phyloP scores from a whole-genome alignment of 495 filamentous ascomycete species.

The Aspergillus sparsus region DNA sequence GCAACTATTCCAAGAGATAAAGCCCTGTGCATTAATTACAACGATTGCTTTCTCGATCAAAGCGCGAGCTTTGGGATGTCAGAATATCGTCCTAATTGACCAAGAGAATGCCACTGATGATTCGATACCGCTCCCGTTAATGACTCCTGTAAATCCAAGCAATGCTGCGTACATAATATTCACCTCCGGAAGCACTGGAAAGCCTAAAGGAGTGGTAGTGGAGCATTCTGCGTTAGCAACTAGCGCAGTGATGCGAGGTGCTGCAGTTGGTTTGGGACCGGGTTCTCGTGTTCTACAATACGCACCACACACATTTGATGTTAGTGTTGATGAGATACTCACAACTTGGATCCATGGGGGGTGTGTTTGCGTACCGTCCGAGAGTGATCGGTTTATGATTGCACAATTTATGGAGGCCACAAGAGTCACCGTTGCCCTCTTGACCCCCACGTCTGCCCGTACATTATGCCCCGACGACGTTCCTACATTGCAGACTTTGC shows the following conservation, averaged over 20 bases:
- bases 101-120: background rate
- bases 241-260: constrained; percentile 9
- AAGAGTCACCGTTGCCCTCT: constrained; percentile 8
- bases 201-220: constrained; percentile 15
- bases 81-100: constrained; percentile 3
- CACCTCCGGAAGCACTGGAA: constrained; percentile 15
- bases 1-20: constrained; percentile 7
- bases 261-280: background rate
- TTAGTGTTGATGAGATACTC: constrained; percentile 38
- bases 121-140: background rate
- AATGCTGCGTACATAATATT: constrained; percentile 17
- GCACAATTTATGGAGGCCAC: constrained; percentile 6
- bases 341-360: constrained; percentile 14
- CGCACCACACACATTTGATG: constrained; percentile 48
- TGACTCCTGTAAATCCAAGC: background rate
- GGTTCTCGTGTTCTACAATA: constrained; percentile 44
- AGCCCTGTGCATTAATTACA: constrained; percentile 6
- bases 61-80: constrained; percentile 7
- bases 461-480: constrained; percentile 8
- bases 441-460: constrained; percentile 15
- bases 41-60: background rate
- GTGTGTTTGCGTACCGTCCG: constrained; percentile 47
- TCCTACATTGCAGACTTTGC: constrained; percentile 1
- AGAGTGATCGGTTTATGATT: constrained; percentile 19
- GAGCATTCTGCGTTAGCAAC: constrained; percentile 7